These are phyloP conservation scores for Xenoacremonium recifei DNA, from an alignment of 2,329 filamentous ascomycete genomes.

Conservation along the genomic window DNA sequence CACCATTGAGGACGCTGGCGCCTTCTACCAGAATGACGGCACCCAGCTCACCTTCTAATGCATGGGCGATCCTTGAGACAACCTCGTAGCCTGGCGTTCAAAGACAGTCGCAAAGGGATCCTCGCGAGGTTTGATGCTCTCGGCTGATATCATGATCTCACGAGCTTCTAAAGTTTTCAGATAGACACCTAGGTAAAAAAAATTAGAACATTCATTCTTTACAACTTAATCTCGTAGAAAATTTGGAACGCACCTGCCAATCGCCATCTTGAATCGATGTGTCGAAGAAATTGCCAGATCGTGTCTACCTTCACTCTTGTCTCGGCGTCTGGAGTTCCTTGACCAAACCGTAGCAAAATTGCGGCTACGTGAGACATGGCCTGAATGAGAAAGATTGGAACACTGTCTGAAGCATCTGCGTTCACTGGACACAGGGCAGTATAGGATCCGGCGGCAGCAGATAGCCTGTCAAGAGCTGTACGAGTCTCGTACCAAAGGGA, in stretches of 20 bases:
- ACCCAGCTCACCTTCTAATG: conserved; percentile 3
- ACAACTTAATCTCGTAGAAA: no score
- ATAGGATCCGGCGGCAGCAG: background rate
- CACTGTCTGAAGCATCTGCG: background rate
- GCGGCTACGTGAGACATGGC: conserved; percentile 3
- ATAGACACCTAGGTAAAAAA: conserved; percentile 3
- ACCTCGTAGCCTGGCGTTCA: background rate
- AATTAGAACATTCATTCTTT: background rate
- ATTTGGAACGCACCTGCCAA: no score
- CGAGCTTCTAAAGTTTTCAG: conserved; percentile 4
- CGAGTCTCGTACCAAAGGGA: conserved; percentile 2
- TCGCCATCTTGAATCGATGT: conserved; percentile 3
- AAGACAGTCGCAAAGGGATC: background rate
- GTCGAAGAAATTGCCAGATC: conserved; percentile 1
- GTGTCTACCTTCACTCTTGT: background rate
- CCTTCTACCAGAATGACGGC: conserved; percentile 6
- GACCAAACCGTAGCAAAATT: background rate
- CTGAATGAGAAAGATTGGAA: conserved; percentile 7
- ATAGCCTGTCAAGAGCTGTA: conserved; percentile 1
- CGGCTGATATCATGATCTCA: conserved; percentile 1
- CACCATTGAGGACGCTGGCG: conserved; percentile 6
- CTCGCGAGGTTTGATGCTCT: background rate
- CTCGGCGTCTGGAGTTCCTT: background rate
- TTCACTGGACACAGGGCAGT: background rate
- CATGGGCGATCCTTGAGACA: background rate